These are phyloP conservation scores for Aspergillus hortae DNA, from an alignment of 2,329 filamentous ascomycete species.

Conservation along the genomic window DNA sequence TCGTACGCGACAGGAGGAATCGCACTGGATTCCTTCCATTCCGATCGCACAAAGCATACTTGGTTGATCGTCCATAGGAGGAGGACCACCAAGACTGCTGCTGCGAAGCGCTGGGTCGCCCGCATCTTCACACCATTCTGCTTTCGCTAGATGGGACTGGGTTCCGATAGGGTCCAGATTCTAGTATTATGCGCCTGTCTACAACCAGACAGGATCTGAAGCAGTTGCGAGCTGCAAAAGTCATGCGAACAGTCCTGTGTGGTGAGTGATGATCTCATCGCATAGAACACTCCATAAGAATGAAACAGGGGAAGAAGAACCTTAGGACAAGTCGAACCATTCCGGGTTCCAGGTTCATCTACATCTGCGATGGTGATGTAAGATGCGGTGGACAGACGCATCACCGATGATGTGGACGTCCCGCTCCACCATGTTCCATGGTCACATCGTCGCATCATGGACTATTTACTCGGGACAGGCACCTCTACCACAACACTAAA, in stretches of 20 bases:
- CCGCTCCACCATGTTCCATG: background rate
- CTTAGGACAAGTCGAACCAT: too few species aligned
- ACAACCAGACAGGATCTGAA: background rate
- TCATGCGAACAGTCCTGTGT: too few species aligned
- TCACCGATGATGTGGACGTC: background rate
- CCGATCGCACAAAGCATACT: conserved; percentile 12
- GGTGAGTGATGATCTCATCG: too few species aligned
- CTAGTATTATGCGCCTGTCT: background rate
- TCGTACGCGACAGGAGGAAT: background rate
- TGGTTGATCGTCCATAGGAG: conserved; percentile 18
- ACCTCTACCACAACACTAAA: too few species aligned
- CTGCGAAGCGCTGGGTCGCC: background rate
- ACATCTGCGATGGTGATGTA: too few species aligned
- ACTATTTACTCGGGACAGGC: background rate
- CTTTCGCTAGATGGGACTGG: background rate
- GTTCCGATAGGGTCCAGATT: background rate
- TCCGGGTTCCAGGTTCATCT: too few species aligned
- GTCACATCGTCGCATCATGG: background rate
- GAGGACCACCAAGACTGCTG: conserved; percentile 11
- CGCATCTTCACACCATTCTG: background rate
- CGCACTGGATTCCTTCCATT: conserved; percentile 9
- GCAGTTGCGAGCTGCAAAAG: too few species aligned
- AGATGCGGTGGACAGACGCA: too few species aligned
- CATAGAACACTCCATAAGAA: too few species aligned
- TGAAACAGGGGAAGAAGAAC: too few species aligned